Percentiles rank a stretch among this genome's conserved stretches.
phyloP scores from a whole-genome alignment of 1,284 basidiomycete genomes.

The Xanthoconium separans region DNA sequence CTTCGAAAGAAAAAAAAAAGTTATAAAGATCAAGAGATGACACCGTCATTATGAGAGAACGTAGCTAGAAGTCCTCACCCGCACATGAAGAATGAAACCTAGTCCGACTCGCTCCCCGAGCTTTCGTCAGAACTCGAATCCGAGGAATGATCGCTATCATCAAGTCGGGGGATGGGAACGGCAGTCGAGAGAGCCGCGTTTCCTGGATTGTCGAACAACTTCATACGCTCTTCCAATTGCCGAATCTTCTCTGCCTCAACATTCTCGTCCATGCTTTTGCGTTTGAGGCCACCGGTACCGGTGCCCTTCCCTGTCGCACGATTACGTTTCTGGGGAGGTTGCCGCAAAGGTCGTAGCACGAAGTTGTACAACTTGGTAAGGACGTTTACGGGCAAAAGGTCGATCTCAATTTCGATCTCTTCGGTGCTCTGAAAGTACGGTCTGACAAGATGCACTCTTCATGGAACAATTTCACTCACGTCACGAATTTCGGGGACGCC shows the following conservation, averaged over 20 bases:
- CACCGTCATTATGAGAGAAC: conserved; percentile 27
- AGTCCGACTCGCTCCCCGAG: conserved; percentile 82
- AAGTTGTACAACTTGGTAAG: conserved; percentile 92
- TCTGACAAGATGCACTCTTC: conserved; percentile 8
- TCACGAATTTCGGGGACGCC: conserved; percentile 86
- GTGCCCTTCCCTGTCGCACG: conserved; percentile 70
- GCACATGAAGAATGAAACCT: conserved; percentile 30
- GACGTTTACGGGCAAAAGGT: conserved; percentile 79
- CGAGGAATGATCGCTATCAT: conserved; percentile 71
- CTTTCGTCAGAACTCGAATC: conserved; percentile 78
- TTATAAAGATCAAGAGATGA: conserved; percentile 37
- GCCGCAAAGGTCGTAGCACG: conserved; percentile 75
- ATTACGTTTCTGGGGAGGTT: conserved; percentile 58
- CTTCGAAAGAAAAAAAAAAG: conserved; percentile 29
- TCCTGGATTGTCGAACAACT: conserved; percentile 63
- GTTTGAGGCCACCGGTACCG: conserved; percentile 82
- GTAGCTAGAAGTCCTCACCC: conserved; percentile 25
- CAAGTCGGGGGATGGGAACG: conserved; percentile 34
- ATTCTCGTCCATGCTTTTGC: conserved; percentile 91
- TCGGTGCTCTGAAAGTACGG: conserved; percentile 70
- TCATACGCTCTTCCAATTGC: conserved; percentile 79
- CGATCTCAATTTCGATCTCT: conserved; percentile 96
- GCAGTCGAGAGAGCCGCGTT: conserved; percentile 36
- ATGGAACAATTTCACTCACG: conserved; percentile 50
- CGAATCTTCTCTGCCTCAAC: conserved; percentile 88